Conservation (phyloP, 1,284 basidiomycete genomes). For the Ganoderma lingzhi region DNA sequence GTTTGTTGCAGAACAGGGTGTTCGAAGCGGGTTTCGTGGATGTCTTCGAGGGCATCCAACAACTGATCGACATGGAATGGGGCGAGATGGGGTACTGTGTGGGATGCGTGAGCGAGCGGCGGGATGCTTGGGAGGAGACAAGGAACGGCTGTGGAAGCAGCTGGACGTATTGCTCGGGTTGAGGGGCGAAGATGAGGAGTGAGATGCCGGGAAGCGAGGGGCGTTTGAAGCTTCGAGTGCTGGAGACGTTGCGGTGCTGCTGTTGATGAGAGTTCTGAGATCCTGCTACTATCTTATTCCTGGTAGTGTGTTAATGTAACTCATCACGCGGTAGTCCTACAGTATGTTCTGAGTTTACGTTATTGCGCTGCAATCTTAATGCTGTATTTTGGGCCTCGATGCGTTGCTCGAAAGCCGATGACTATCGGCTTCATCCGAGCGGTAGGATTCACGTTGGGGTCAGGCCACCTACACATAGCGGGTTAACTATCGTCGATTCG, state of each 20-base stretch:
- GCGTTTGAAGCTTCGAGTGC: neutral
- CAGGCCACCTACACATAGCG: no score
- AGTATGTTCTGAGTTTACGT: neutral
- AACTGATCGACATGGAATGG: slow-evolving; percentile 43
- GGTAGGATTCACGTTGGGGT: no score
- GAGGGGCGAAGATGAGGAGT: slow-evolving; percentile 23
- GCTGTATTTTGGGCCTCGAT: neutral
- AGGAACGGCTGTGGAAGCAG: slow-evolving; percentile 40
- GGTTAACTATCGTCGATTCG: no score
- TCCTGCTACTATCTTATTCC: neutral
- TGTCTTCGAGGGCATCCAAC: slow-evolving; percentile 43
- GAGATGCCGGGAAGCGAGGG: neutral
- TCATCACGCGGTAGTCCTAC: neutral
- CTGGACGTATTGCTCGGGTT: slow-evolving; percentile 42
- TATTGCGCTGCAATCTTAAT: neutral
- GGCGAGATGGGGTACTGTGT: slow-evolving; percentile 41
- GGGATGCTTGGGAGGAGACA: slow-evolving; percentile 35
- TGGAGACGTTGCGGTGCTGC: neutral
- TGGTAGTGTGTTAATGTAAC: neutral
- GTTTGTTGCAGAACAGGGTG: slow-evolving; percentile 35
- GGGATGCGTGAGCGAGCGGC: slow-evolving; percentile 37
- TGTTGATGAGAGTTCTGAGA: neutral
- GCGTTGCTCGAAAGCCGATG: neutral
- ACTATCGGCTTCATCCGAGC: neutral
- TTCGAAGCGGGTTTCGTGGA: slow-evolving; percentile 42